Evolutionary conservation across 106 monocot genomes (phyloP), one percentile per base, ranked within the genome.

Genomic region (Dioscorea zingiberensis): DNA sequence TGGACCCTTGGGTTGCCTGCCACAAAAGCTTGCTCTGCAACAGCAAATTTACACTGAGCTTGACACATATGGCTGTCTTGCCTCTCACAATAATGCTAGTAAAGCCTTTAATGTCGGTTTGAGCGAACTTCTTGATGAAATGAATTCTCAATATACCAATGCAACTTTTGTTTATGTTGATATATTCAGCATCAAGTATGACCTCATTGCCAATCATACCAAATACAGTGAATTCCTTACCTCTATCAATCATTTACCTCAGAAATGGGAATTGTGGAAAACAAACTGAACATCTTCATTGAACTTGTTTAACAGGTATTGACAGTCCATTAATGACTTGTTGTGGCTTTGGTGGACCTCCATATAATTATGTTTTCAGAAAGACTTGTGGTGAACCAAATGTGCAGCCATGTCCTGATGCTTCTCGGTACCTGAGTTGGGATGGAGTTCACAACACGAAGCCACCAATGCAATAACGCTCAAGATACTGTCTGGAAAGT

Each of bases 371-470:
- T 27, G 65, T 5, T 28, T 23, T 62, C 5, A 22, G 54, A 22
- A 80, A 59, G 69, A 80, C 80, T 8, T 84, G 80, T 15, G 80
- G 84, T 22, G 78, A 80, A 46, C 80, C 84, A 15, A 77, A 68
- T 5, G 76, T 74, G 11, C 57, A 74, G 4, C 71, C 80, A 19
- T 80, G 79, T 29, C 65, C 76, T 1, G 65, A 56, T 23, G 80
- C 76, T 29, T 23, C 62, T 0, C 45, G 72, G 32, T 63, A 63
- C n/a, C 18, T 84, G 5, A 83, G 79, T 55, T 84, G 79, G 84
- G 79, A 79, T 25, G 79, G 78, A 48, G 75, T 79, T 59, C 83
- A 79, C 22, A 69, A 84, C 25, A 72, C 79, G 83, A 84, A 64
- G 38, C 60, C 9, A 72, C 79, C 21, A 84, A 84, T 55, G 21